phyloP scores from a whole-genome alignment of 495 filamentous ascomycete genomes.

The Penicillium samsonianum region DNA sequence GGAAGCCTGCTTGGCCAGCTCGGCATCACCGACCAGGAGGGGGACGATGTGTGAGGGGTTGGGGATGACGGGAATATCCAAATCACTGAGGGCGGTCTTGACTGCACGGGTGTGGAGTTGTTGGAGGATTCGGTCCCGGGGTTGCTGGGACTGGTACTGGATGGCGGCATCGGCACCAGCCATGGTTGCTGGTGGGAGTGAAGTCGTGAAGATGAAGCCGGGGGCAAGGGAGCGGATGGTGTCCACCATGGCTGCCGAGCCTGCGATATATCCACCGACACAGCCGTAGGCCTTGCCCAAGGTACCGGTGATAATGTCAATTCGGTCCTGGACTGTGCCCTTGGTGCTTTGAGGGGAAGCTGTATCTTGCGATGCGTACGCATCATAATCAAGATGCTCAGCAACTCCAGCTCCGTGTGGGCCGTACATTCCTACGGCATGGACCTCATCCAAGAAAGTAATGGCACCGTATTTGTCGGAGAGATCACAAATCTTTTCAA shows the following conservation, averaged over 20 bases:
- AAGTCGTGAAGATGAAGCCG: conserved; percentile 98
- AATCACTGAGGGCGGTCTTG: conserved; percentile 71
- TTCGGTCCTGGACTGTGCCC: conserved; percentile 90
- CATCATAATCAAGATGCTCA: conserved; percentile 92
- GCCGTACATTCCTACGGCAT: conserved; percentile 99
- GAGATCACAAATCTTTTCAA: conserved; percentile 91
- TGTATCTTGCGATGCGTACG: conserved; percentile 55
- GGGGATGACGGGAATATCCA: conserved; percentile 95
- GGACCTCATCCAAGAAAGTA: conserved; percentile 97
- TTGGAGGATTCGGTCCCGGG: conserved; percentile 84
- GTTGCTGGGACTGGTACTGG: conserved; percentile 80
- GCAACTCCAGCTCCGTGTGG: conserved; percentile 95
- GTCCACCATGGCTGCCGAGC: conserved; percentile 84
- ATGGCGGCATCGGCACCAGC: conserved; percentile 90
- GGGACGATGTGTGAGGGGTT: conserved; percentile 97
- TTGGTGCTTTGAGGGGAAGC: conserved; percentile 59
- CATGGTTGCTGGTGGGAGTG: conserved; percentile 94
- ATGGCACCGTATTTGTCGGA: conserved; percentile 97
- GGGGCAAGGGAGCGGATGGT: conserved; percentile 94
- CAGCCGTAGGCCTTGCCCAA: conserved; percentile 97
- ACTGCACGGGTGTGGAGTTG: conserved; percentile 94
- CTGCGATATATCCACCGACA: conserved; percentile 96
- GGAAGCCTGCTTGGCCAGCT: conserved; percentile 85
- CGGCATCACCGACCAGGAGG: conserved; percentile 89
- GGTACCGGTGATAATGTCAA: conserved; percentile 97